Conservation (phyloP, 768 basidiomycete genomes). For the Hericium erinaceus region DNA sequence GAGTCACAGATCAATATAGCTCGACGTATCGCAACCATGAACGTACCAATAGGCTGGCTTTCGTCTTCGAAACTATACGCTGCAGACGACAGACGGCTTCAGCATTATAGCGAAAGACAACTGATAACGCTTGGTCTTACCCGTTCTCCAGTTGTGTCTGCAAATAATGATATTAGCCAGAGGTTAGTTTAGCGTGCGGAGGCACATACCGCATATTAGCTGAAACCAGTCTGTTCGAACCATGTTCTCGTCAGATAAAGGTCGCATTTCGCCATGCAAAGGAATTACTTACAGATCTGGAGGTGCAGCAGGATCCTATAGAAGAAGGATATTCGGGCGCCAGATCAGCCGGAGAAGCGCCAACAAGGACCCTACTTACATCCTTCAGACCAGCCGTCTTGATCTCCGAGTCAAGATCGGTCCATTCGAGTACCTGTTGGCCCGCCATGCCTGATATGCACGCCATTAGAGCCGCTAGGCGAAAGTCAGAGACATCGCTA, state of each 20-base stretch:
- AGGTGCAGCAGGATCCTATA: conserved; percentile 27
- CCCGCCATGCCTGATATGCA: conserved; percentile 35
- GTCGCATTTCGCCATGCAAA: neutral
- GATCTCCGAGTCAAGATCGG: conserved; percentile 21
- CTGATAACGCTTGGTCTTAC: neutral
- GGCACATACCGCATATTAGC: conserved; percentile 31
- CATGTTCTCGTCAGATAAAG: conserved; percentile 1
- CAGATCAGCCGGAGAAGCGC: neutral
- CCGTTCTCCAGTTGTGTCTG: neutral
- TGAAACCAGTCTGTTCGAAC: conserved; percentile 18
- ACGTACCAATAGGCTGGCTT: conserved; percentile 16
- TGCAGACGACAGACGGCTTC: conserved; percentile 19
- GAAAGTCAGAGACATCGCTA: neutral
- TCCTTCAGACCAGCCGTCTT: conserved; percentile 24
- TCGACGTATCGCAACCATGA: neutral
- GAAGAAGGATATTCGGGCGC: neutral
- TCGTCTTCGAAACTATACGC: conserved; percentile 19
- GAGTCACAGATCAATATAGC: neutral
- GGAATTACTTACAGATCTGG: conserved; percentile 26
- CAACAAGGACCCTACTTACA: conserved; percentile 13
- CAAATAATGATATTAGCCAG: neutral
- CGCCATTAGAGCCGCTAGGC: conserved; percentile 32
- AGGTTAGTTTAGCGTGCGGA: neutral
- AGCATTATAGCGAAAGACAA: neutral
- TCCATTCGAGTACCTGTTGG: conserved; percentile 24